phyloP scores from a whole-genome alignment of 1,284 basidiomycete genomes.

The Wolfiporia cocos region DNA sequence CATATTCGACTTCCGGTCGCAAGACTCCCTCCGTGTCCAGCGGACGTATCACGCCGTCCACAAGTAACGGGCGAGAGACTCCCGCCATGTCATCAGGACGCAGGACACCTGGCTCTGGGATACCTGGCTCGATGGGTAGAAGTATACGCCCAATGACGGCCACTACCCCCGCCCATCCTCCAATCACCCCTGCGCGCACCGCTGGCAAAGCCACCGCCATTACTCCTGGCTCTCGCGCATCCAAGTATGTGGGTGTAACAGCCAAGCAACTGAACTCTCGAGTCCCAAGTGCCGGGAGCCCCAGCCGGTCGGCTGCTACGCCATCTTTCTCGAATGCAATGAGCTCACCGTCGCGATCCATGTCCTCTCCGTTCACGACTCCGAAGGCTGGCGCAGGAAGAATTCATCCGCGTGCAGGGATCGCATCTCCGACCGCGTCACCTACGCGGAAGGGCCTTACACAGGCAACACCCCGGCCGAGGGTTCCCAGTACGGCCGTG shows the following conservation, averaged over 20 bases:
- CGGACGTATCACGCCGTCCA: slow-evolving; percentile 49
- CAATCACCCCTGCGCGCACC: slow-evolving; percentile 17
- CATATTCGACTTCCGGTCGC: slow-evolving; percentile 19
- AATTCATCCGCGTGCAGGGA: slow-evolving; percentile 30
- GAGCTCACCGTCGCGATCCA: slow-evolving; percentile 30
- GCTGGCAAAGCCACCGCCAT: slow-evolving; percentile 38
- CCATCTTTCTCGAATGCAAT: slow-evolving; percentile 23
- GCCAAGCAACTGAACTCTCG: slow-evolving; percentile 69
- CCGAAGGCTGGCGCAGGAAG: slow-evolving; percentile 44
- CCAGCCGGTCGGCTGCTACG: slow-evolving; percentile 29
- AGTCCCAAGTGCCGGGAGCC: slow-evolving; percentile 31
- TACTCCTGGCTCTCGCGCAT: slow-evolving; percentile 78
- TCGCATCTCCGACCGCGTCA: slow-evolving; percentile 36
- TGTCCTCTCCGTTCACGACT: slow-evolving; percentile 51
- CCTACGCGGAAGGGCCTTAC: slow-evolving; percentile 41
- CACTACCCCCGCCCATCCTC: no score
- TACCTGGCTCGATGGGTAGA: no score
- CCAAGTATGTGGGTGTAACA: slow-evolving; percentile 78
- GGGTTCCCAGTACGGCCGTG: slow-evolving; percentile 65
- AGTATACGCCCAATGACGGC: no score
- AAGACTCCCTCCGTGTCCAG: slow-evolving; percentile 31
- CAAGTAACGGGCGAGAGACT: slow-evolving; percentile 32
- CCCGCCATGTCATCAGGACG: slow-evolving; percentile 24
- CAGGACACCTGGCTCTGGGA: no score
- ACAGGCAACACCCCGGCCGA: slow-evolving; percentile 49